Evolutionary conservation across 192 early-diverging fungal genomes (phyloP).

Genomic region (Coemansia sp.): DNA sequence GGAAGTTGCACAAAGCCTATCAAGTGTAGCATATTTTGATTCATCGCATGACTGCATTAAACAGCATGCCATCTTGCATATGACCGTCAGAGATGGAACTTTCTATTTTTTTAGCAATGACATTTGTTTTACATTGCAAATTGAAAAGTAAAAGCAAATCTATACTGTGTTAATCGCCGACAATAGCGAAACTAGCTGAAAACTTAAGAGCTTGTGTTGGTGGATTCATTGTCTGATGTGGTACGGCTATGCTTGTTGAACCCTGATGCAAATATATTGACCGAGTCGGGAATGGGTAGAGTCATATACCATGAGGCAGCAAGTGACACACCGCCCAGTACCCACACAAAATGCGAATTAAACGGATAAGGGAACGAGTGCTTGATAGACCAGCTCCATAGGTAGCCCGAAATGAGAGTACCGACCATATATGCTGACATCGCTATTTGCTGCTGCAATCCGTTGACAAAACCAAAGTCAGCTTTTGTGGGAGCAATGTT

Average conservation of each 20-base stretch:
- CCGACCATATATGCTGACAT: conserved; percentile 17
- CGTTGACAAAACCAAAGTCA: conserved; percentile 36
- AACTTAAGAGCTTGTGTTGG: no score
- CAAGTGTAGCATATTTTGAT: no score
- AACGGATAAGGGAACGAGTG: conserved; percentile 30
- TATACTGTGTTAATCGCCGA: no score
- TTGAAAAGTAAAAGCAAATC: no score
- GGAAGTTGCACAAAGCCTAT: no score
- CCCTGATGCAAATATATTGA: conserved; percentile 26
- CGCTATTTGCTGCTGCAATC: conserved; percentile 31
- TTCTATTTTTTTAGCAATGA: no score
- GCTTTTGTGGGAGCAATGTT: conserved; percentile 36
- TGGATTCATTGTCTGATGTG: background rate
- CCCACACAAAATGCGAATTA: no score
- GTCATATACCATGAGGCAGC: conserved; percentile 8
- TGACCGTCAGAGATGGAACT: no score
- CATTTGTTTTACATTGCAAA: no score
- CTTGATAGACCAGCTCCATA: conserved; percentile 41
- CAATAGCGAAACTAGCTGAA: no score
- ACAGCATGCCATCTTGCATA: no score
- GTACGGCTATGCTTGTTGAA: background rate
- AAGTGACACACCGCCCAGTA: background rate
- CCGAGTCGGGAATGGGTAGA: conserved; percentile 17
- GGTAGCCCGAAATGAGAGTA: conserved; percentile 19
- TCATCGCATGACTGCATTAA: no score